phyloP scores from a whole-genome alignment of 2,329 filamentous ascomycete genomes.

The Epichloe sibirici region DNA sequence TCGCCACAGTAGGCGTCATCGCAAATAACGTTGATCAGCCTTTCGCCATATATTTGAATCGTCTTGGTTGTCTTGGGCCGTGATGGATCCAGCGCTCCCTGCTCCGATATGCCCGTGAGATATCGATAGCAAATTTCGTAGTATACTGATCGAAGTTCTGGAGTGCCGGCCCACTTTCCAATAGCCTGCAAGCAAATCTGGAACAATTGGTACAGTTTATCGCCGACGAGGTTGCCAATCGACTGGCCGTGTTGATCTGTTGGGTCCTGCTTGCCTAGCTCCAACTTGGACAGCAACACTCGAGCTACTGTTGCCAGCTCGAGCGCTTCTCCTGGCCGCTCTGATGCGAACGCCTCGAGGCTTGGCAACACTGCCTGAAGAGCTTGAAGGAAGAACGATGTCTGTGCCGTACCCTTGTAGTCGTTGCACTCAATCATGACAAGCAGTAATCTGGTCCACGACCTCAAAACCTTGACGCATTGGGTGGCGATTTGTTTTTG shows the following conservation, averaged over 20 bases:
- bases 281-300: slow-evolving; percentile 58
- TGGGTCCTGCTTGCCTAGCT: slow-evolving; percentile 33
- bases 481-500: slow-evolving; percentile 43
- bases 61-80: slow-evolving; percentile 58
- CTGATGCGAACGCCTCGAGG: slow-evolving; percentile 63
- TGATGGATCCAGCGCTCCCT: slow-evolving; percentile 34
- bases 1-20: slow-evolving; percentile 87
- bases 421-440: slow-evolving; percentile 76
- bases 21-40: slow-evolving; percentile 74
- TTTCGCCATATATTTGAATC: slow-evolving; percentile 55
- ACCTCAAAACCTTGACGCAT: slow-evolving; percentile 57
- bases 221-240: slow-evolving; percentile 64
- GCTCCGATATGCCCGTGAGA: slow-evolving; percentile 54
- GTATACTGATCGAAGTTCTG: slow-evolving; percentile 67
- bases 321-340: slow-evolving; percentile 56
- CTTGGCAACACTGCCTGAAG: slow-evolving; percentile 82
- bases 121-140: slow-evolving; percentile 90
- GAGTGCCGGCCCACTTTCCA: slow-evolving; percentile 56
- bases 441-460: slow-evolving; percentile 76
- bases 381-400: slow-evolving; percentile 71
- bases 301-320: slow-evolving; percentile 69
- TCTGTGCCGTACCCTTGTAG: slow-evolving; percentile 58
- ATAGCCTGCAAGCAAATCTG: slow-evolving; percentile 74
- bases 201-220: slow-evolving; percentile 86
- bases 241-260: slow-evolving; percentile 32